A percentile compares a stretch with the other conserved stretches of the same genome.
These are phyloP conservation scores for Clarireedia hainanense DNA, from an alignment of 2,329 filamentous ascomycete genomes.

Conservation along the genomic window DNA sequence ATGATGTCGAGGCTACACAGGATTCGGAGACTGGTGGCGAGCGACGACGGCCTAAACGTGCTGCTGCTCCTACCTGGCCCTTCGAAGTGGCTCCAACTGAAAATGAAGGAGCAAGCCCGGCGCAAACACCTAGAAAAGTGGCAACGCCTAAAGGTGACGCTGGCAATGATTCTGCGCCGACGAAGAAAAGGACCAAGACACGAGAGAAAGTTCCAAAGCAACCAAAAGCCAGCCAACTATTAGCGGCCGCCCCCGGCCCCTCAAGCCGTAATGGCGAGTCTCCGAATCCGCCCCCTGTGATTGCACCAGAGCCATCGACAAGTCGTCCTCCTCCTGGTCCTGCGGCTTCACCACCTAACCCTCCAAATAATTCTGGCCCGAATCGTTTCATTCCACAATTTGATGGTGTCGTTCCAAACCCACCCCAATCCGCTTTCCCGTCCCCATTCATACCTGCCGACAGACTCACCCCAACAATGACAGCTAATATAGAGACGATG, in stretches of 20 bases:
- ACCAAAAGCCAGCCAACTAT: constrained; percentile 26
- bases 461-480: constrained; percentile 5
- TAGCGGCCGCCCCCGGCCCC: constrained; percentile 23
- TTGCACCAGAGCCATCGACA: constrained; percentile 8
- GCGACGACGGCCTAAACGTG: constrained; percentile 52
- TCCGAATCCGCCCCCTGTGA: constrained; percentile 16
- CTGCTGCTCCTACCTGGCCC: constrained; percentile 61
- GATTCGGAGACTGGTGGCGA: constrained; percentile 49
- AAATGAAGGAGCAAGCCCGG: constrained; percentile 49
- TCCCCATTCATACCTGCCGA: constrained; percentile 19
- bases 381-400: constrained; percentile 21
- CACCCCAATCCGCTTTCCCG: constrained; percentile 12
- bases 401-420: constrained; percentile 15
- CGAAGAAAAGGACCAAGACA: constrained; percentile 30
- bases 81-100: constrained; percentile 52
- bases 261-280: constrained; percentile 15
- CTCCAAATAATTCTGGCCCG: neutral
- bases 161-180: constrained; percentile 31
- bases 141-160: constrained; percentile 36
- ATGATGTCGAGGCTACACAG: constrained; percentile 25
- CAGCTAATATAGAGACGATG: constrained; percentile 19
- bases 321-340: constrained; percentile 12
- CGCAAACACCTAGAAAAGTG: constrained; percentile 48
- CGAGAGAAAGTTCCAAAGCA: constrained; percentile 26
- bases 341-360: too few species aligned